Percentiles rank a stretch among this genome's conserved stretches.
These are phyloP conservation scores for Phyllosticta paracitricarpa DNA, from an alignment of 2,329 filamentous ascomycete genomes.

Conservation along the genomic window DNA sequence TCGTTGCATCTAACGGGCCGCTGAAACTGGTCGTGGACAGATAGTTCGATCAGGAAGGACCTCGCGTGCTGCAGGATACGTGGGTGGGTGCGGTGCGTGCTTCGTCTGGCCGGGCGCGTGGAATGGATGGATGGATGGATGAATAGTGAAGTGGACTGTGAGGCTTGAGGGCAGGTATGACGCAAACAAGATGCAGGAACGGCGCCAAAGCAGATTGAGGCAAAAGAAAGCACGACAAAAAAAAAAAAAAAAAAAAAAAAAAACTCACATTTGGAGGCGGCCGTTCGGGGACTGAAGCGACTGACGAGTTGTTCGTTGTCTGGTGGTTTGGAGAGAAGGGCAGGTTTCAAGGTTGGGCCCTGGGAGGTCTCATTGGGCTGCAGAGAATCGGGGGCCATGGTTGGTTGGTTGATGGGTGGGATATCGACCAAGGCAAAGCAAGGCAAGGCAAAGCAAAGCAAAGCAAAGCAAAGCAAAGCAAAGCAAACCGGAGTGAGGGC, in stretches of 20 bases:
- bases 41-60: neutral
- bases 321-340: neutral
- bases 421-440: neutral
- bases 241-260: neutral
- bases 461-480: neutral
- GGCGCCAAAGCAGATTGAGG: neutral
- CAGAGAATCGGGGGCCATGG: neutral
- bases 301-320: neutral
- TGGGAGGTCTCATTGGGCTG: neutral
- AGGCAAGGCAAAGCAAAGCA: neutral
- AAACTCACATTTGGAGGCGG: neutral
- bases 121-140: neutral
- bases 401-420: neutral
- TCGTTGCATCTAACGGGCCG: neutral
- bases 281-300: neutral
- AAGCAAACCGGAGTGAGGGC: neutral
- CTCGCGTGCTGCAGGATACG: neutral
- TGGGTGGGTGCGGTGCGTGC: neutral
- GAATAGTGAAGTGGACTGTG: neutral
- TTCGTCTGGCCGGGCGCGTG: neutral
- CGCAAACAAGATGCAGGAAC: neutral
- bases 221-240: neutral
- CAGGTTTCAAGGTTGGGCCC: neutral
- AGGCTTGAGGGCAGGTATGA: neutral
- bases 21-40: neutral